phyloP scores from a whole-genome alignment of 768 basidiomycete species.

The Trametopsis cervina region DNA sequence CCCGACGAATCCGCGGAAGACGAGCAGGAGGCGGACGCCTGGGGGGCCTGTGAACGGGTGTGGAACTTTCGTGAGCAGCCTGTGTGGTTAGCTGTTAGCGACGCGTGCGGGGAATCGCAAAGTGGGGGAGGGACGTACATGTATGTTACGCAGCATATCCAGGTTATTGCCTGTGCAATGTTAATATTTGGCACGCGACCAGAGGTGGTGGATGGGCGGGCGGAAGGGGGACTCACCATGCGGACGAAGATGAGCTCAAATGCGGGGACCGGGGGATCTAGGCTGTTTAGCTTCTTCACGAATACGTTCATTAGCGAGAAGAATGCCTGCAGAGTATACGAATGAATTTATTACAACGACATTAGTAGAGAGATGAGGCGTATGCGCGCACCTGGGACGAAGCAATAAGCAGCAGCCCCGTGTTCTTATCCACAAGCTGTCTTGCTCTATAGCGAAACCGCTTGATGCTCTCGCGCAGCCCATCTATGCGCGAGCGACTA shows the following conservation, averaged over 20 bases:
- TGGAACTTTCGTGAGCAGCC: constrained; percentile 34
- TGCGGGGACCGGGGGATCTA: constrained; percentile 52
- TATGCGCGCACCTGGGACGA: constrained; percentile 35
- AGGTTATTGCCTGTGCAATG: constrained; percentile 53
- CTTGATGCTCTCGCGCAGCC: background rate
- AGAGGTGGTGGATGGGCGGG: background rate
- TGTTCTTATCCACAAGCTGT: constrained; percentile 29
- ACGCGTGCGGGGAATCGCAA: background rate
- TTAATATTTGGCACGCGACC: background rate
- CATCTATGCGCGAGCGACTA: background rate
- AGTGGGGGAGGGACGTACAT: constrained; percentile 31
- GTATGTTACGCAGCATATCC: constrained; percentile 42
- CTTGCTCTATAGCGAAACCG: background rate
- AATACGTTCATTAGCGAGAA: constrained; percentile 53
- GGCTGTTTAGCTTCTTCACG: constrained; percentile 53
- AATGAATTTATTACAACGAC: constrained; percentile 1
- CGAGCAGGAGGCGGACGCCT: constrained; percentile 51
- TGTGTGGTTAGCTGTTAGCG: constrained; percentile 10
- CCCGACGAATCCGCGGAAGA: constrained; percentile 59
- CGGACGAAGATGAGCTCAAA: constrained; percentile 51
- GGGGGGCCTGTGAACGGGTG: constrained; percentile 67
- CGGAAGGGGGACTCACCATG: constrained; percentile 42
- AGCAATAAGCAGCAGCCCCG: constrained; percentile 54
- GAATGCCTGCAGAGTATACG: constrained; percentile 24
- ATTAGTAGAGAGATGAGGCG: background rate